phyloP scores from a whole-genome alignment of 2,329 filamentous ascomycete species.

The Penicillium janthinellum region DNA sequence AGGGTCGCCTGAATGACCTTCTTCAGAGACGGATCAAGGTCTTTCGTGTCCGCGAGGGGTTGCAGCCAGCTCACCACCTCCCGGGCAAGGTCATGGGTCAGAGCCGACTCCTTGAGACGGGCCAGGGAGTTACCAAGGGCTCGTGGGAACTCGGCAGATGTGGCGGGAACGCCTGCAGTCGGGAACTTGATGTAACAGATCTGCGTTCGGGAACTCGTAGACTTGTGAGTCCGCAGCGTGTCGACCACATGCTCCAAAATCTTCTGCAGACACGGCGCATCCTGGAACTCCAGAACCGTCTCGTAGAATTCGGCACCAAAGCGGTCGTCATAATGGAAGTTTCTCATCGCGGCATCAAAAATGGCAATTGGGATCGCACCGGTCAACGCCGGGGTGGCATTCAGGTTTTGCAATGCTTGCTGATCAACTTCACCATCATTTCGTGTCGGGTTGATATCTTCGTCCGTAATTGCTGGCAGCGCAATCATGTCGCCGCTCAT shows the following conservation, averaged over 20 bases:
- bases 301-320: slow-evolving; percentile 78
- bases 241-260: slow-evolving; percentile 73
- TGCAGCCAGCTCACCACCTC: slow-evolving; percentile 54
- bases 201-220: slow-evolving; percentile 64
- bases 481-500: slow-evolving; percentile 59
- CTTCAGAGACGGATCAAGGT: slow-evolving; percentile 56
- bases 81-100: slow-evolving; percentile 46
- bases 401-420: slow-evolving; percentile 63
- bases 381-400: slow-evolving; percentile 76
- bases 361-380: slow-evolving; percentile 94
- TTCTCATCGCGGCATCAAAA: slow-evolving; percentile 81
- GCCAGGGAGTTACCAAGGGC: slow-evolving; percentile 68
- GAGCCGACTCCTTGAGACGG: slow-evolving; percentile 58
- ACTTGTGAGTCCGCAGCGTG: slow-evolving; percentile 61
- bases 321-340: slow-evolving; percentile 67
- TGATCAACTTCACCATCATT: slow-evolving; percentile 57
- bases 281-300: slow-evolving; percentile 71
- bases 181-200: slow-evolving; percentile 73
- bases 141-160: slow-evolving; percentile 70
- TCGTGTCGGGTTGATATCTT: slow-evolving; percentile 60
- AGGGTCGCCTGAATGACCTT: slow-evolving; percentile 53
- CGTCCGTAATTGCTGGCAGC: slow-evolving; percentile 61
- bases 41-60: slow-evolving; percentile 46
- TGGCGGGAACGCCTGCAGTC: slow-evolving; percentile 64
- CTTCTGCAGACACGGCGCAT: slow-evolving; percentile 64